Conservation (phyloP, 768 basidiomycete genomes). For the Sarcodon aspratus region DNA sequence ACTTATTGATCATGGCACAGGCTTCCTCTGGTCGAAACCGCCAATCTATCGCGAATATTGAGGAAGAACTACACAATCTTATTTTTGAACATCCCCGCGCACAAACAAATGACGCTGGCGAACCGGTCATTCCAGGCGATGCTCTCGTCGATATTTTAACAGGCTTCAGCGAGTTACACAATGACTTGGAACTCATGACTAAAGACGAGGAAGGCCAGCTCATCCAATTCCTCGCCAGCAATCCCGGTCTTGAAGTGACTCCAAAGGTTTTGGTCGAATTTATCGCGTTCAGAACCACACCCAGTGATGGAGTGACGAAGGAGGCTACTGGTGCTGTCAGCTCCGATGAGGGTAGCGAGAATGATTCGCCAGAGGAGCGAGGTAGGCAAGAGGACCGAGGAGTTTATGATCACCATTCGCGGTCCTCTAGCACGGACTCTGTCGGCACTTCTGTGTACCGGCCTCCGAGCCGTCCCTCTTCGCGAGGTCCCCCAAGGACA, state of each 20-base stretch:
- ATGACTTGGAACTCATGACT: slow-evolving; percentile 52
- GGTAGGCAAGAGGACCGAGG: slow-evolving; percentile 27
- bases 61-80: slow-evolving; percentile 54
- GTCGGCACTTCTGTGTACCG: slow-evolving; percentile 28
- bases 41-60: slow-evolving; percentile 62
- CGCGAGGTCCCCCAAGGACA: slow-evolving; percentile 38
- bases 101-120: slow-evolving; percentile 43
- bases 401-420: slow-evolving; percentile 21
- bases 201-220: slow-evolving; percentile 53
- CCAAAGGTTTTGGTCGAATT: slow-evolving; percentile 52
- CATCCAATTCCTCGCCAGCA: slow-evolving; percentile 39
- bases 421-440: slow-evolving; percentile 52
- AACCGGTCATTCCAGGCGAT: slow-evolving; percentile 57
- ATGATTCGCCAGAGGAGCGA: slow-evolving; percentile 22
- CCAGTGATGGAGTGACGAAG: slow-evolving; percentile 1
- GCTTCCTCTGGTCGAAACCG: slow-evolving; percentile 42
- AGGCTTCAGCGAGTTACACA: slow-evolving; percentile 46
- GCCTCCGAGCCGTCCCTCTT: slow-evolving; percentile 38
- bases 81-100: slow-evolving; percentile 56
- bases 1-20: slow-evolving; percentile 5
- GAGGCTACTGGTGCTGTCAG: slow-evolving; percentile 4
- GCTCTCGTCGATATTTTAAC: slow-evolving; percentile 63
- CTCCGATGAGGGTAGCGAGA: slow-evolving; percentile 5
- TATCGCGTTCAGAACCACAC: slow-evolving; percentile 33
- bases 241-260: slow-evolving; percentile 57